phyloP scores from a whole-genome alignment of 306 rosid genomes.

The Begonia fuchsioides region DNA sequence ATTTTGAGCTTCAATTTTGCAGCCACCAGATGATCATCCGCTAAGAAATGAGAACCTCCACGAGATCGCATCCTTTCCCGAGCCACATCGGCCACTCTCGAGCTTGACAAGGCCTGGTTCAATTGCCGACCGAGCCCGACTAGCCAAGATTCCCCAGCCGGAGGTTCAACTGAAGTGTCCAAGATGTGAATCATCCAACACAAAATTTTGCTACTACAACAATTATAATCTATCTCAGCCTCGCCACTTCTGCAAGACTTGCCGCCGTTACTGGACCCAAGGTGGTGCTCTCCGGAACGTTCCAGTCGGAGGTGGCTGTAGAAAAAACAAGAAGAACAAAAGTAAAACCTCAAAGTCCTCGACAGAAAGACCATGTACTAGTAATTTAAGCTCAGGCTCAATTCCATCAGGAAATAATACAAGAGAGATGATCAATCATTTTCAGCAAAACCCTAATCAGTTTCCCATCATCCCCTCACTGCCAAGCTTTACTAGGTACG shows the following conservation, averaged over 20 bases:
- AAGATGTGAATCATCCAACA: neutral
- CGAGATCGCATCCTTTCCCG: slow-evolving; percentile 1
- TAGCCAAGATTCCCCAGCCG: neutral
- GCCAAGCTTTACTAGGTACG: slow-evolving; percentile 44
- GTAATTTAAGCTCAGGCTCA: slow-evolving; percentile 13
- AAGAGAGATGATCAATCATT: too few relatives aligned
- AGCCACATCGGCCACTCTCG: neutral
- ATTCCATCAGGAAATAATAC: too few relatives aligned
- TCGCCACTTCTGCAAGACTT: slow-evolving; percentile 1
- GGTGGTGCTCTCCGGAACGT: neutral
- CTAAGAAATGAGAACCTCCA: slow-evolving; percentile 2
- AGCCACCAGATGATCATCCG: slow-evolving; percentile 2
- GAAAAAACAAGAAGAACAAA: slow-evolving; percentile 7
- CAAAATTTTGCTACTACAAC: neutral
- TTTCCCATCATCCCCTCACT: slow-evolving; percentile 55
- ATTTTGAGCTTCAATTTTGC: neutral
- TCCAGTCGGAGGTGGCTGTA: neutral
- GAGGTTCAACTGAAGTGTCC: neutral
- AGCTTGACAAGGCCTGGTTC: neutral
- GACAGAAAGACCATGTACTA: slow-evolving; percentile 12
- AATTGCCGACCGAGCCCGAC: neutral
- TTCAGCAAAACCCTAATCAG: slow-evolving; percentile 6
- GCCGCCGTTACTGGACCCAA: neutral
- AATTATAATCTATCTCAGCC: neutral
- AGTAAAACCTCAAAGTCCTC: slow-evolving; percentile 27